These are phyloP conservation scores for Prunus mongolica DNA, from an alignment of 306 rosid genomes.

Conservation along the genomic window DNA sequence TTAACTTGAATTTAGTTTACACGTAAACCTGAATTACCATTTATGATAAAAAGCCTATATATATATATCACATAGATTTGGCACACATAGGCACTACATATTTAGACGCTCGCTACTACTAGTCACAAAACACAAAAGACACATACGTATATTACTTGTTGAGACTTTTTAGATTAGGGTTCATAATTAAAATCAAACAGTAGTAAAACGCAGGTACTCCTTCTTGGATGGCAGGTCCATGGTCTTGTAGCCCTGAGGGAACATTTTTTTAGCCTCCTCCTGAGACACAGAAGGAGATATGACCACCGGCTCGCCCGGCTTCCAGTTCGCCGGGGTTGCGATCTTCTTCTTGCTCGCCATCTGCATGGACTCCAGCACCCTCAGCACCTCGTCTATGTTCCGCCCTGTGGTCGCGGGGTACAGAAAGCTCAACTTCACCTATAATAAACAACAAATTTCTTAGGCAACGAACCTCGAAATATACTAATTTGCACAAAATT, in stretches of 20 bases:
- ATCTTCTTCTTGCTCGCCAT: constrained; percentile 52
- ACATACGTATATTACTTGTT: neutral
- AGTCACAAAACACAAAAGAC: neutral
- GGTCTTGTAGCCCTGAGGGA: constrained; percentile 51
- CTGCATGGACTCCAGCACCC: constrained; percentile 74
- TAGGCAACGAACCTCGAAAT: neutral
- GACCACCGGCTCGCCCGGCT: constrained; percentile 51
- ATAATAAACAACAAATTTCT: neutral
- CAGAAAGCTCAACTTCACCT: constrained; percentile 74
- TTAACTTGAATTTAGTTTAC: too few species aligned
- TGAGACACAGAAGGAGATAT: constrained; percentile 46
- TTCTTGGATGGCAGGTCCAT: constrained; percentile 60
- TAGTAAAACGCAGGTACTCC: constrained; percentile 59
- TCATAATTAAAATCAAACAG: constrained; percentile 27
- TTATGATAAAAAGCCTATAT: too few species aligned
- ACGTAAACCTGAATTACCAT: too few species aligned
- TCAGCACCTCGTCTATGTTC: constrained; percentile 83
- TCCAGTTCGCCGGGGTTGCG: constrained; percentile 83
- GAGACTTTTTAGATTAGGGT: too few species aligned
- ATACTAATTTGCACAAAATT: too few species aligned
- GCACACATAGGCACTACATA: too few species aligned
- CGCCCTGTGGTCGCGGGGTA: constrained; percentile 80
- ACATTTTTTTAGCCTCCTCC: constrained; percentile 64
- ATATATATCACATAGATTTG: too few species aligned
- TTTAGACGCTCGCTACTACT: neutral